Evolutionary conservation across 2,329 filamentous ascomycete genomes (phyloP).

Genomic region (Venturiaceae sp.): DNA sequence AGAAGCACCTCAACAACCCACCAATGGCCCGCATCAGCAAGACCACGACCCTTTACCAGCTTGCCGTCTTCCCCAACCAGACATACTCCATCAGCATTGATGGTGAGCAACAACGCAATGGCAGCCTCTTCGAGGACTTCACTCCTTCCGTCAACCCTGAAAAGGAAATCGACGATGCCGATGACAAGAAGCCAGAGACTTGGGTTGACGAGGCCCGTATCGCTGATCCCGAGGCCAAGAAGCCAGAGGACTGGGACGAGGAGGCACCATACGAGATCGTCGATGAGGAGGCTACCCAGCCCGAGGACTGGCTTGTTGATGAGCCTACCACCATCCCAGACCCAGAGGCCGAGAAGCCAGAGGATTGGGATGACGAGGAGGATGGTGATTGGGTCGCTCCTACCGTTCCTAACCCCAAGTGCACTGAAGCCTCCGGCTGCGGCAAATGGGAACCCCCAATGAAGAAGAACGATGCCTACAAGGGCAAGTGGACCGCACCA

Average conservation of each 20-base stretch:
- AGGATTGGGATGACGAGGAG: slow-evolving; percentile 99
- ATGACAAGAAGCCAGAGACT: slow-evolving; percentile 87
- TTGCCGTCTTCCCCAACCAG: slow-evolving; percentile 95
- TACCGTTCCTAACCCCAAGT: slow-evolving; percentile 91
- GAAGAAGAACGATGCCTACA: slow-evolving; percentile 93
- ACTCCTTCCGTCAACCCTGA: slow-evolving; percentile 83
- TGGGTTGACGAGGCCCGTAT: slow-evolving; percentile 96
- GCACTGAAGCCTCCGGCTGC: slow-evolving; percentile 84
- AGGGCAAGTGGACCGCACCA: slow-evolving; percentile 95
- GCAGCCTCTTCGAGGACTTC: slow-evolving; percentile 91
- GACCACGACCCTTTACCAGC: slow-evolving; percentile 88
- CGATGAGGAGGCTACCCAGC: slow-evolving; percentile 82
- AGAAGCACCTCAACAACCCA: slow-evolving; percentile 89
- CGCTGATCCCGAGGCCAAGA: slow-evolving; percentile 81
- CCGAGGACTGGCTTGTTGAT: slow-evolving; percentile 91
- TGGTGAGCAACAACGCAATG: slow-evolving; percentile 77
- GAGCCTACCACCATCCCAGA: slow-evolving; percentile 78
- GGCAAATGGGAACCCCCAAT: slow-evolving; percentile 85
- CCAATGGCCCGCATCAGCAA: slow-evolving; percentile 84
- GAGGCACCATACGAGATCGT: slow-evolving; percentile 94
- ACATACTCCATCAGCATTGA: slow-evolving; percentile 89
- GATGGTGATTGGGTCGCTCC: slow-evolving; percentile 95
- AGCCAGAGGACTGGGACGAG: slow-evolving; percentile 99
- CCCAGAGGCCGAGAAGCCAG: slow-evolving; percentile 92
- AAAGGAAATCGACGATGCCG: slow-evolving; percentile 88